Evolutionary conservation across 768 basidiomycete genomes (phyloP).

Genomic region (Boletus tomentosulus): DNA sequence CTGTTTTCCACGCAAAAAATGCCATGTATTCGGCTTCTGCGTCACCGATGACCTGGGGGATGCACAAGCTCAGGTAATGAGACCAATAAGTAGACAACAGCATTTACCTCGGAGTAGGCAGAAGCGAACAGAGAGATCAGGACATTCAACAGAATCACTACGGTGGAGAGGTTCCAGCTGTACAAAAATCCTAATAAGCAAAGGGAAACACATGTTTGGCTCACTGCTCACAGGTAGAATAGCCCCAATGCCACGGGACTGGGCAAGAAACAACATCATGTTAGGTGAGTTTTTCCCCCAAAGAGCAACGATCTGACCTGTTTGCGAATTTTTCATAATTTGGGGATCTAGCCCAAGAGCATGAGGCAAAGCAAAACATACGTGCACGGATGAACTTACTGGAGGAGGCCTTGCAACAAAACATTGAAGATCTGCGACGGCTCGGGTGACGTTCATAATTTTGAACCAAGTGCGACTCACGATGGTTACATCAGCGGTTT

Average conservation of each 20-base stretch:
- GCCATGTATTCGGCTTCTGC: conserved; percentile 89
- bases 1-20: conserved; percentile 85
- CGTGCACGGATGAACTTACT: conserved; percentile 38
- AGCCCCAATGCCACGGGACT: conserved; percentile 61
- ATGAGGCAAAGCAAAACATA: not conserved
- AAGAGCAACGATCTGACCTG: conserved; percentile 34
- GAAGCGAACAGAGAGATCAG: conserved; percentile 94
- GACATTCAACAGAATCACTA: conserved; percentile 85
- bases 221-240: conserved; percentile 68
- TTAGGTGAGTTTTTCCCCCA: not conserved
- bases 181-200: not conserved
- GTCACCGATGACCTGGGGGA: conserved; percentile 65
- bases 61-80: conserved; percentile 1
- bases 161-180: conserved; percentile 82
- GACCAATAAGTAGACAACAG: not conserved
- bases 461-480: conserved; percentile 34
- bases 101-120: conserved; percentile 81
- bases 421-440: conserved; percentile 56
- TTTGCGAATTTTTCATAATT: conserved; percentile 55
- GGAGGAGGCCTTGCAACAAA: conserved; percentile 77
- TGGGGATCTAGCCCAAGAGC: conserved; percentile 46
- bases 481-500: conserved; percentile 45
- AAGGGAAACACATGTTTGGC: not conserved
- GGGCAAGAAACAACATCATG: not conserved
- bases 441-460: conserved; percentile 1